A percentile compares a stretch with the other conserved stretches of the same genome.
Conservation (phyloP, 2,329 filamentous ascomycete species). For the Claviceps sp. region DNA sequence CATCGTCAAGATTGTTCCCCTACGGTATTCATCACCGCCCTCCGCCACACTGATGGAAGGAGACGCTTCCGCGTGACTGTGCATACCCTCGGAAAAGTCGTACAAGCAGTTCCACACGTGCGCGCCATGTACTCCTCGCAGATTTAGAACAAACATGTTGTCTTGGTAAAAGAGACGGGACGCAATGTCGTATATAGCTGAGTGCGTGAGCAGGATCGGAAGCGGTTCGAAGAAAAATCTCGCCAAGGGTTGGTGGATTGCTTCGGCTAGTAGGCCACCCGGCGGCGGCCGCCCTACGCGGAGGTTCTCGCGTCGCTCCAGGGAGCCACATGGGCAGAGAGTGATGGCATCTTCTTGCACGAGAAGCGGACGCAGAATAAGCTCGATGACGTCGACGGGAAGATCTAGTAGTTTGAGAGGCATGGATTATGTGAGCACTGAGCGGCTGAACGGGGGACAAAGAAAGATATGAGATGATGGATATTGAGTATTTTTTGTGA, state of each 20-base stretch:
- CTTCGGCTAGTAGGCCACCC: too few relatives aligned
- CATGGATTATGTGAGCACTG: slow-evolving; percentile 2
- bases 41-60: neutral
- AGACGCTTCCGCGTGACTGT: neutral
- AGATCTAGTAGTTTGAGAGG: slow-evolving; percentile 18
- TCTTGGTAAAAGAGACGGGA: slow-evolving; percentile 19
- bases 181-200: slow-evolving; percentile 19
- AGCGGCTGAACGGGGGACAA: too few relatives aligned
- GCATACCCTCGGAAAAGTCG: slow-evolving; percentile 5
- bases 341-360: slow-evolving; percentile 11
- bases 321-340: slow-evolving; percentile 16
- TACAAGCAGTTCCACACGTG: slow-evolving; percentile 15
- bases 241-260: slow-evolving; percentile 2
- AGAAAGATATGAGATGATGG: too few relatives aligned
- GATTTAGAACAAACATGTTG: slow-evolving; percentile 19
- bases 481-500: too few relatives aligned
- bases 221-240: slow-evolving; percentile 10
- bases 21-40: slow-evolving; percentile 6
- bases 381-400: slow-evolving; percentile 19
- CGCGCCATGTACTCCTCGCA: slow-evolving; percentile 14
- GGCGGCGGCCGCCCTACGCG: too few relatives aligned
- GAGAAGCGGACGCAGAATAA: slow-evolving; percentile 18
- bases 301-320: neutral
- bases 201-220: slow-evolving; percentile 19
- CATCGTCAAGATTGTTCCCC: slow-evolving; percentile 10